Evolutionary conservation across 106 monocot species (phyloP), one percentile per base, ranked within the genome.

Genomic region (Dendrobium catenatum): DNA sequence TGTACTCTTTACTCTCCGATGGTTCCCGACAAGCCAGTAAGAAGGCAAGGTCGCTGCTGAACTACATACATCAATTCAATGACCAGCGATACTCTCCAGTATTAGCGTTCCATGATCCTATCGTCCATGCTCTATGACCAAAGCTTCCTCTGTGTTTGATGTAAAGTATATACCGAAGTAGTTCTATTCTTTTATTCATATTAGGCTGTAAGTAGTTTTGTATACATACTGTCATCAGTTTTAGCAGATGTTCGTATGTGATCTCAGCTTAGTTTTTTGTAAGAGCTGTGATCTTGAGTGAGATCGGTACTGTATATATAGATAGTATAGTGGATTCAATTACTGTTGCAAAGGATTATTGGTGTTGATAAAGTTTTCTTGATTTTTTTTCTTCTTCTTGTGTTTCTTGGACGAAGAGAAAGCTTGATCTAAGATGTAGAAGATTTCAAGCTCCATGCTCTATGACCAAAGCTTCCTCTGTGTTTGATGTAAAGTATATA

Each of bases 11-110:
- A 2, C 18, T 89, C 48, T 78, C 76, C 2, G 92, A 89, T 6
- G 93, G 93, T 0, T 85, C 85, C 2, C 77, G 87, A 2, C 84
- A 90, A 1, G 91, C 85, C 4, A 54, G 81, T n/a, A 95, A 89
- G 86, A 95, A 86, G 82, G 90, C 93, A 2, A 80, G 88, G 44
- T 85, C 86, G 19, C 56, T 95, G 67, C 64, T 91, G 29, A 79
- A 87, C 33, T 80, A 77, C 73, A 83, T 91, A 42, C 91, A 91
- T 42, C 70, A 64, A 0, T 77, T 80, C 47, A 42, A 77, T 19
- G 88, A 89, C 54, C 43, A 75, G n/a, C 37, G 64, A 58, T 19
- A 6, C 59, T 13, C 2, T 51, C 27, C 17, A 0, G 24, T 19
- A 33, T 40, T 41, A 2, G 9, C 13, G 51, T 3, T 51, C 15